Evolutionary conservation across 345 rosid species (phyloP).

Genomic region (Cardamine chenopodiifolia): DNA sequence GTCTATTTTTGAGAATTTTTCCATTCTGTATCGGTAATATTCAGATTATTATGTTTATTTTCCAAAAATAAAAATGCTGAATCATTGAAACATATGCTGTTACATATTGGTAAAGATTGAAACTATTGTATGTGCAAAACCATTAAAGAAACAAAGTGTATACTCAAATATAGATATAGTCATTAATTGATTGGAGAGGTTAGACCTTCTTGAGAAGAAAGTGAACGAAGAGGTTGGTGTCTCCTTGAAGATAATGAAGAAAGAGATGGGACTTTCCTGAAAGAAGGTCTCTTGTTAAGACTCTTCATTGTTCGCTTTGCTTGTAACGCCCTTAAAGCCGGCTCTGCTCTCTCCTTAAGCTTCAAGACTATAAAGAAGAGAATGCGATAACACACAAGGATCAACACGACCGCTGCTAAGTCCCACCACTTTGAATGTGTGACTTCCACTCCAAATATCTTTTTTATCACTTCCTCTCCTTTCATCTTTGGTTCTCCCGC

Average conservation of each 20-base stretch:
- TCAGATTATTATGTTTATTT: constrained; percentile 3
- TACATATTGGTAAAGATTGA: constrained; percentile 26
- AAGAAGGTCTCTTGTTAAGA: constrained; percentile 79
- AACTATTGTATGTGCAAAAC: constrained; percentile 40
- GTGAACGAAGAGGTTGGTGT: constrained; percentile 62
- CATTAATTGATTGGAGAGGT: constrained; percentile 57
- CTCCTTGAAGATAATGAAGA: constrained; percentile 59
- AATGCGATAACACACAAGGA: constrained; percentile 68
- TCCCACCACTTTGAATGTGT: constrained; percentile 93
- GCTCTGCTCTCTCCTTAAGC: constrained; percentile 76
- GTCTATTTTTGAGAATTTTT: too few relatives aligned
- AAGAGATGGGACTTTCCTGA: constrained; percentile 55
- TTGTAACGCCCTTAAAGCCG: constrained; percentile 56
- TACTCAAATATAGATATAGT: constrained; percentile 13
- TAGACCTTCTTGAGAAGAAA: constrained; percentile 93
- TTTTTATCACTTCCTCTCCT: constrained; percentile 60
- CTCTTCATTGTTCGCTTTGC: constrained; percentile 62
- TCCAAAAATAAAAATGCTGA: constrained; percentile 18
- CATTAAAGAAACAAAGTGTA: constrained; percentile 28
- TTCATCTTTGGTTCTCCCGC: constrained; percentile 61
- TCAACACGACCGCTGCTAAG: constrained; percentile 56
- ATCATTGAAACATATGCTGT: constrained; percentile 15
- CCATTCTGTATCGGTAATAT: too few relatives aligned
- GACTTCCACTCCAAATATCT: constrained; percentile 57
- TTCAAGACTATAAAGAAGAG: constrained; percentile 77